phyloP scores from a whole-genome alignment of 2,329 filamentous ascomycete genomes.

The Colletotrichum eremochloae region DNA sequence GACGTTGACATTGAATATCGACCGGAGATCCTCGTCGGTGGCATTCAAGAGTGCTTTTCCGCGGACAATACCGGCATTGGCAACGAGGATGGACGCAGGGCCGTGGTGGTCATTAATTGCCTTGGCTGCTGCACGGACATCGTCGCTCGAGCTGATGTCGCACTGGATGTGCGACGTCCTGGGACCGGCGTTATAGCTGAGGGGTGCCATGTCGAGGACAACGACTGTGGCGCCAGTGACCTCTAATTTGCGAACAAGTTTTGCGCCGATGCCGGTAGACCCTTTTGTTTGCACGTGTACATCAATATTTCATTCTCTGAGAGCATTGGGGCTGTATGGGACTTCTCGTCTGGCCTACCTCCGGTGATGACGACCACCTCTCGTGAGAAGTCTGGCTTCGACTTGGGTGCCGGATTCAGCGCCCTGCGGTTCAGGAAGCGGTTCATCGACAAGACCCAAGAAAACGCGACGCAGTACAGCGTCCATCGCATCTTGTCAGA shows the following conservation, averaged over 20 bases:
- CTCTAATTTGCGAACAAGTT: background rate
- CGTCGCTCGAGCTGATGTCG: background rate
- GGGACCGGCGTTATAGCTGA: background rate
- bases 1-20: slow-evolving; percentile 70
- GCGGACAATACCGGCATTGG: background rate
- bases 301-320: background rate
- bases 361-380: background rate
- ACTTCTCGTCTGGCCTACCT: background rate
- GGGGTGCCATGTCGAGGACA: background rate
- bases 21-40: background rate
- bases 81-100: background rate
- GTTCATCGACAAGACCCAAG: background rate
- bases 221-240: background rate
- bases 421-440: background rate
- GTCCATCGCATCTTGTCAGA: background rate
- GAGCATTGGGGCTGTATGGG: background rate
- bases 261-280: background rate
- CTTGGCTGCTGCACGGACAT: background rate
- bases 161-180: background rate
- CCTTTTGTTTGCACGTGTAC: background rate
- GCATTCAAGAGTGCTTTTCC: background rate
- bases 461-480: background rate
- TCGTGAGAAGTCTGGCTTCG: background rate
- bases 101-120: background rate
- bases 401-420: background rate